Evolutionary conservation across 202 grass and related monocot species (phyloP), one percentile per base, ranked within the genome.

Genomic region (Bolboschoenoplectus hybrid): DNA sequence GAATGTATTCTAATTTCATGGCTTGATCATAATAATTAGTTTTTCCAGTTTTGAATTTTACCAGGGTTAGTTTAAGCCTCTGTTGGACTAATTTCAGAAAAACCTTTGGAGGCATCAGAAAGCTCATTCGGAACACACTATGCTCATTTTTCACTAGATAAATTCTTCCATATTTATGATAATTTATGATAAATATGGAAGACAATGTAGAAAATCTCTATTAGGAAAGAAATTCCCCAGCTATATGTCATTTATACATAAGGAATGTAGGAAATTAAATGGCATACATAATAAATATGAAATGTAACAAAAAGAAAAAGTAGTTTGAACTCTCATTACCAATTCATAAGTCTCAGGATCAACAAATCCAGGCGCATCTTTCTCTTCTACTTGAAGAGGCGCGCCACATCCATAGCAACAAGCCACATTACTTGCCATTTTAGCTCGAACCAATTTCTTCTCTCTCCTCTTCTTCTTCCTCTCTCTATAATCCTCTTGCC

Each of bases 331-430:
- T 76, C 53, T 74, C 56, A 20, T 35, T 89, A 94, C 95, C 91
- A 98, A 84, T 3, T 95, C 80, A 80, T 94, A 95, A 4, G 93
- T 95, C 8, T 80, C 87, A 35, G 82, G 62, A 16, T 95, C 70
- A 60, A 98, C 93, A 82, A 89, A 91, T 2, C 96, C 95, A 6
- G 95, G 95, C 20, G 93, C 91, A 32, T 49, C 93, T 6, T 53
- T 76, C 86, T 94, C 93, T 5, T 45, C 82, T 14, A 93, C 95
- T 78, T 98, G 93, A 63, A 98, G 91, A 57, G 91, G 90, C 39
- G 93, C 93, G 55, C 93, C 96, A 84, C 95, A 95, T 1, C 95
- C 95, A 84, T 98, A 98, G 89, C 95, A 98, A 82, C 86, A 92
- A 12, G 89, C 81, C 82, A 89, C 12, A 50, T 85, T 86, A 56